phyloP scores from a whole-genome alignment of 768 basidiomycete genomes.

The Podaxis mareebaensis region DNA sequence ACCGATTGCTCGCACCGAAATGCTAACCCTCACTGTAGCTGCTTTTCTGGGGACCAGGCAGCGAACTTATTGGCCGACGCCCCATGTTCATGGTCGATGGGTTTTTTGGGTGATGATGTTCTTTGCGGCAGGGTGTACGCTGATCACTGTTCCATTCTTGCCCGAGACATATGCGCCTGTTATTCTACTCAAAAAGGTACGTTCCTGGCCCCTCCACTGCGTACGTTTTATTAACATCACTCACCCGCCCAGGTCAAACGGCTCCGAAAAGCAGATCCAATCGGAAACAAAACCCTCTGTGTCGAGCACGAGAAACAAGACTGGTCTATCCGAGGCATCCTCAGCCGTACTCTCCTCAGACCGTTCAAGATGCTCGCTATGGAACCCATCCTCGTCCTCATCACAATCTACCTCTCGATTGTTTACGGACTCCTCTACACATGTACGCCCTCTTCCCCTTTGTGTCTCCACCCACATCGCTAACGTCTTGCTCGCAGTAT shows the following conservation, averaged over 20 bases:
- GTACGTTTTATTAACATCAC: not conserved
- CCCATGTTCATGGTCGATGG: constrained; percentile 57
- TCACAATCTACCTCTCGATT: constrained; percentile 62
- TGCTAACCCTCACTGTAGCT: constrained; percentile 32
- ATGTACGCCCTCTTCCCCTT: constrained; percentile 35
- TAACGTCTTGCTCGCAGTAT: constrained; percentile 36
- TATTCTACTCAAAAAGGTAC: constrained; percentile 46
- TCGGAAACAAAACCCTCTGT: constrained; percentile 42
- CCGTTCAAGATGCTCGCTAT: constrained; percentile 61
- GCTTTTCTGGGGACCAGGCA: constrained; percentile 60
- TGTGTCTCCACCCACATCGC: not conserved
- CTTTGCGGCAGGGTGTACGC: constrained; percentile 52
- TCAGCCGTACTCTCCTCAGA: constrained; percentile 57
- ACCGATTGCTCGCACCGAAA: not conserved
- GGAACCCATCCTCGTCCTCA: constrained; percentile 64
- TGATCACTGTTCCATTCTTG: constrained; percentile 44
- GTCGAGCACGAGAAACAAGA: constrained; percentile 61
- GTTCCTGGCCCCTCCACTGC: not conserved
- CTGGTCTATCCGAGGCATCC: constrained; percentile 49
- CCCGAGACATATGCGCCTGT: constrained; percentile 73
- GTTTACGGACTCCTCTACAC: constrained; percentile 63
- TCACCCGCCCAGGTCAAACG: constrained; percentile 30
- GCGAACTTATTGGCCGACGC: constrained; percentile 57
- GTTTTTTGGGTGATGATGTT: constrained; percentile 74
- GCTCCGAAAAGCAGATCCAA: constrained; percentile 51